Conservation (phyloP, 2,329 filamentous ascomycete genomes). For the Arthrobotrys entomopaga region DNA sequence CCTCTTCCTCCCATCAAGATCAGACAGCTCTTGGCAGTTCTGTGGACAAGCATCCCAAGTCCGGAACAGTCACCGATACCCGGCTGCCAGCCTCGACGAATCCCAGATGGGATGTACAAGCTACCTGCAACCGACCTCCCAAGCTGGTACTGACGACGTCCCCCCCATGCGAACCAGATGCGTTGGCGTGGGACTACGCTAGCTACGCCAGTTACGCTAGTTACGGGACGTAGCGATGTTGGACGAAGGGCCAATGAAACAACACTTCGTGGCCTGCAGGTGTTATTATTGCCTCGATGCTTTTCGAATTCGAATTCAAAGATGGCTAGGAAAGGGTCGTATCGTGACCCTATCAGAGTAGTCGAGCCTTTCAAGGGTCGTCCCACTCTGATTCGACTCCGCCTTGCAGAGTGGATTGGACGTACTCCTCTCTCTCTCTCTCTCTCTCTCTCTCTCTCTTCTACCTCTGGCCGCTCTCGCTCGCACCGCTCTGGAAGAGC, state of each 20-base stretch:
- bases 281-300: conserved; percentile 52
- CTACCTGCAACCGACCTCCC: conserved; percentile 21
- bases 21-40: background rate
- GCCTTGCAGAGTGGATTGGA: conserved; percentile 28
- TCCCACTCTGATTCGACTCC: conserved; percentile 56
- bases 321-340: conserved; percentile 39
- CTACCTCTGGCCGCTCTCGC: background rate
- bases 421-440: too few relatives aligned
- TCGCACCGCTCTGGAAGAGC: background rate
- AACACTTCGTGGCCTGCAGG: conserved; percentile 56
- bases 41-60: conserved; percentile 21
- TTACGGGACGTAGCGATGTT: conserved; percentile 55
- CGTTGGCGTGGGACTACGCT: conserved; percentile 53
- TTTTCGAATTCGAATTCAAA: conserved; percentile 27
- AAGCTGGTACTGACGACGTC: conserved; percentile 6
- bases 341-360: conserved; percentile 53
- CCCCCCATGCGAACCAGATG: conserved; percentile 31
- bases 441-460: conserved; percentile 22
- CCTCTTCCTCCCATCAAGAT: background rate
- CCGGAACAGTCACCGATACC: conserved; percentile 15
- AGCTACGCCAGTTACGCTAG: too few relatives aligned
- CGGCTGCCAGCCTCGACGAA: background rate
- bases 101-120: conserved; percentile 6
- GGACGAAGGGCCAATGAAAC: conserved; percentile 48
- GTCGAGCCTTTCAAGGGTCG: conserved; percentile 51